Evolutionary conservation across 495 filamentous ascomycete genomes (phyloP).

Genomic region (Aspergillus conjunctus): DNA sequence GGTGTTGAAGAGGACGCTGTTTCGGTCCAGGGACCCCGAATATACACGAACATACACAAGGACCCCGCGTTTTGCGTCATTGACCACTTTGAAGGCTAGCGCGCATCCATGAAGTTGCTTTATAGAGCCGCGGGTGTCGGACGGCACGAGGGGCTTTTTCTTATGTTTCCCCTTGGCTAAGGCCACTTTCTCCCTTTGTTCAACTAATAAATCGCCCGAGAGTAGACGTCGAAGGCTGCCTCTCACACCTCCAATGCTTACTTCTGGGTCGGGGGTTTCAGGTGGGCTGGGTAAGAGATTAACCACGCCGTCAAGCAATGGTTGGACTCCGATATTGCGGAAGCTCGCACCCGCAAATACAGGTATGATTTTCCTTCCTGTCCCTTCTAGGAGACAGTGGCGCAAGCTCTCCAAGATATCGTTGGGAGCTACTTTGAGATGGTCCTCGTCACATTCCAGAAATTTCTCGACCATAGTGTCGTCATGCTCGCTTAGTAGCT

Average conservation of each 20-base stretch:
- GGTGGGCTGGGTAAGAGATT: constrained; percentile 82
- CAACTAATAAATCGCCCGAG: constrained; percentile 48
- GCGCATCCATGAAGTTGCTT: constrained; percentile 74
- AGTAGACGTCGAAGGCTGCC: constrained; percentile 56
- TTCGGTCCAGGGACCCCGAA: constrained; percentile 74
- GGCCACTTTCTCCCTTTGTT: constrained; percentile 40
- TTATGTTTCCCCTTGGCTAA: constrained; percentile 48
- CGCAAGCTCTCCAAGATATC: constrained; percentile 76
- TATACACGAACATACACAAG: constrained; percentile 94
- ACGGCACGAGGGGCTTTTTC: constrained; percentile 33
- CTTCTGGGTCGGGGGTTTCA: constrained; percentile 76
- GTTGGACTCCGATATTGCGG: constrained; percentile 91
- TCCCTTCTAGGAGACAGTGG: constrained; percentile 58
- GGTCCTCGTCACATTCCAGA: constrained; percentile 73
- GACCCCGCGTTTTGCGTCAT: constrained; percentile 81
- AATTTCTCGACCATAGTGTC: constrained; percentile 83
- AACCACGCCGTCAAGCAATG: constrained; percentile 82
- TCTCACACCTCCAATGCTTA: constrained; percentile 62
- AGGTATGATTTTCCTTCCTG: constrained; percentile 67
- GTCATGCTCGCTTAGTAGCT: constrained; percentile 83
- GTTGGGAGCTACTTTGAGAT: constrained; percentile 60
- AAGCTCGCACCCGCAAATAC: constrained; percentile 93
- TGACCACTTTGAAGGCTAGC: constrained; percentile 95
- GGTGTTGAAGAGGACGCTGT: constrained; percentile 81
- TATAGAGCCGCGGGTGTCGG: constrained; percentile 57